A percentile compares a stretch with the other conserved stretches of the same genome.
Conservation (phyloP, 23 red algal species). For the Gracilaria gracilis region DNA sequence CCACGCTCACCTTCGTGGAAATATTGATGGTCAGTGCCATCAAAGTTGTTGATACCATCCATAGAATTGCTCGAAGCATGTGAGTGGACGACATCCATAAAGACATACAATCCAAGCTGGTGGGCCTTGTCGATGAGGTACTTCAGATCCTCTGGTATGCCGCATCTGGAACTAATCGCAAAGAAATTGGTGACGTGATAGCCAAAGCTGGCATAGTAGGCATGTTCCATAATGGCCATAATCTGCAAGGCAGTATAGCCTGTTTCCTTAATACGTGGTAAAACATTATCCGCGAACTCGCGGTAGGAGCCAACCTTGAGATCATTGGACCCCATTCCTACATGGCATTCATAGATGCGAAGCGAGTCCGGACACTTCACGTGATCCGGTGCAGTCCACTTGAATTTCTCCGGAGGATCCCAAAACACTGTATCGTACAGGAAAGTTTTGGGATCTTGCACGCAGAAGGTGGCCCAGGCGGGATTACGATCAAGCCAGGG, state of each 20-base stretch:
- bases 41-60: conserved; percentile 98
- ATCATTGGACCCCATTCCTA: conserved; percentile 93
- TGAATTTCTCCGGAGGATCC: conserved; percentile 87
- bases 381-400: conserved; percentile 80
- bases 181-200: conserved; percentile 99
- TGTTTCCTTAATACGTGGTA: conserved; percentile 88
- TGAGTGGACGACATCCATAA: conserved; percentile 98
- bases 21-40: conserved; percentile 97
- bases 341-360: conserved; percentile 98
- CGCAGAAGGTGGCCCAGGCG: conserved; percentile 87
- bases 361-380: conserved; percentile 68
- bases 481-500: conserved; percentile 91
- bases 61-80: conserved; percentile 93
- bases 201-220: conserved; percentile 98
- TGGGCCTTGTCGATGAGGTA: conserved; percentile 94
- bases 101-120: conserved; percentile 81
- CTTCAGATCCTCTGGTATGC: conserved; percentile 96
- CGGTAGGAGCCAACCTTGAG: conserved; percentile 87
- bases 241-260: conserved; percentile 98
- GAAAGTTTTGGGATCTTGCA: conserved; percentile 90
- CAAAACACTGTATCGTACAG: conserved; percentile 98
- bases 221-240: conserved; percentile 99
- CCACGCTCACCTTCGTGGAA: conserved; percentile 97
- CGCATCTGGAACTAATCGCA: conserved; percentile 81
- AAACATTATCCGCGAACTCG: conserved; percentile 92